Evolutionary conservation across 1,284 basidiomycete species (phyloP), one percentile per base, ranked within the genome.

Genomic region (Naganishia sp.): DNA sequence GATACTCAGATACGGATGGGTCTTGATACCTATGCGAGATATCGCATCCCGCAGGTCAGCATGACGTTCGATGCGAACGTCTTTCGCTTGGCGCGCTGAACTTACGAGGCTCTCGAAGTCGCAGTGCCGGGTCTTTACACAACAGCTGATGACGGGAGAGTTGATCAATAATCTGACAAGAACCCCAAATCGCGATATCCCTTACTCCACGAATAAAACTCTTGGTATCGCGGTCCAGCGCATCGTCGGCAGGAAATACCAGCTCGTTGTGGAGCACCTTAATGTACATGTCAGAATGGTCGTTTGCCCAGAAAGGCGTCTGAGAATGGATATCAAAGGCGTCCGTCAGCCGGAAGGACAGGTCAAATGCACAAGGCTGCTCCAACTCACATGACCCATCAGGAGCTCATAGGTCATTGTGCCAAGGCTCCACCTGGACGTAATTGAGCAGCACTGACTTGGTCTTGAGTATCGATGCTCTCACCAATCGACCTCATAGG

Each of bases 381-480:
- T 9, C 31, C 45, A 50, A 63, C 56, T 68, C 57, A 79, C 79
- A 18, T 73, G 67, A 5, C 79, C 79, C 15, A 77, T 73, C 58
- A 80, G 68, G 87, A 95, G 94, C 82, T 98, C 95, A 77, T 90
- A 94, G 66, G 97, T 82, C 89, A 98, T 96, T 68, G 94, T 97
- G 21, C 94, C 94, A 73, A 96, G 90, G 70, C 90, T 90, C 94
- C 94, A 98, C 67, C 67, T 68, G 49, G n/a, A 45, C 21, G 4
- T 21, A 51, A 1, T 4, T 11, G 23, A 15, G 31, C 15, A 51
- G 42, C 10, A 10, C 15, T 39, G 35, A 21, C 7, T 6, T 31
- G 31, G 13, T 3, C 4, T 32, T 35, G 21, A 5, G 2, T 5
- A 15, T 42, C n/a, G 50, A 28, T 6, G 3, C 23, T 21, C 67